Conservation (phyloP, 208 protist genomes). For the Leishmania tropica region DNA sequence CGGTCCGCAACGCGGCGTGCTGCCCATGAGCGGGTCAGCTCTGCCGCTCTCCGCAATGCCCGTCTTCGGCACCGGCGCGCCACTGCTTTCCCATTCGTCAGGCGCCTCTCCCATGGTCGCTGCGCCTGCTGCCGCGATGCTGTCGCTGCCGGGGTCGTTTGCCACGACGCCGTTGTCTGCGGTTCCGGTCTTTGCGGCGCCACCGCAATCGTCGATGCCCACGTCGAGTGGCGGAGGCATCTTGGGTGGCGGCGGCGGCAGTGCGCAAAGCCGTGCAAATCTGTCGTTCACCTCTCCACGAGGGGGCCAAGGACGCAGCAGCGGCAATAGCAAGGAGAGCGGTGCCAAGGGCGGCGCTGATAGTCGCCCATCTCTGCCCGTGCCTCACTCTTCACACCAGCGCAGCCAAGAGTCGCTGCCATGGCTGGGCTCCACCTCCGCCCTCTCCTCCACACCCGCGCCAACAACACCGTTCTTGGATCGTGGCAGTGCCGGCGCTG, state of each 20-base stretch:
- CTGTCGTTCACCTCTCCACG: not conserved
- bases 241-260: conserved; percentile 9
- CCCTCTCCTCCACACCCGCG: not conserved
- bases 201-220: not conserved
- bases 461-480: not conserved
- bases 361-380: not conserved
- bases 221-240: not conserved
- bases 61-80: not conserved
- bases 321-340: conserved; percentile 14
- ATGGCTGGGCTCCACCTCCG: not conserved
- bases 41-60: not conserved
- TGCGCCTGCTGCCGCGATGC: not conserved
- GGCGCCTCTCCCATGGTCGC: not conserved
- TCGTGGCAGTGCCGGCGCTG: not conserved
- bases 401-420: not conserved
- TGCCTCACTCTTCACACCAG: not conserved
- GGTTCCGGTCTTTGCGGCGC: not conserved
- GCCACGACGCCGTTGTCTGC: not conserved
- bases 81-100: not conserved
- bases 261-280: not conserved
- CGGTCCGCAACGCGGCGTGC: not conserved
- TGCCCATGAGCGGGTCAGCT: not conserved
- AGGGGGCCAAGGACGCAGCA: not conserved
- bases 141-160: not conserved
- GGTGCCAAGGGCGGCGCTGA: not conserved